A percentile compares a stretch with the other conserved stretches of the same genome.
Conservation (phyloP, 2,329 filamentous ascomycete species). For the Domatiomyces globalis region DNA sequence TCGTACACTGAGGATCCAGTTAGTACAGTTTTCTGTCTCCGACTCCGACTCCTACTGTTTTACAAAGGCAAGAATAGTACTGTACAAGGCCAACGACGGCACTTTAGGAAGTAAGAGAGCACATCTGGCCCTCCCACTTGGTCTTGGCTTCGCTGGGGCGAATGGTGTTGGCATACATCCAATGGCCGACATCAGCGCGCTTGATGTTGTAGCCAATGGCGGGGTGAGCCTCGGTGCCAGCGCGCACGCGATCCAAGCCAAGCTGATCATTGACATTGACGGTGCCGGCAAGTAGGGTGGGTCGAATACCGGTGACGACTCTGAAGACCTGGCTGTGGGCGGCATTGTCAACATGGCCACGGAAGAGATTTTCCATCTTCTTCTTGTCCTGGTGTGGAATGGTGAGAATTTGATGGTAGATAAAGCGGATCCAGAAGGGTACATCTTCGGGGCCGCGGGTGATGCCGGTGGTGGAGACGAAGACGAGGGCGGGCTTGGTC, state of each 20-base stretch:
- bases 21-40: too few species aligned
- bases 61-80: background rate
- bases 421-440: slow-evolving; percentile 21
- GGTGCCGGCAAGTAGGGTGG: slow-evolving; percentile 22
- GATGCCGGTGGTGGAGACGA: slow-evolving; percentile 25
- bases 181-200: slow-evolving; percentile 24
- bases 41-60: too few species aligned
- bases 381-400: slow-evolving; percentile 25
- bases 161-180: slow-evolving; percentile 22
- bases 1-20: too few species aligned
- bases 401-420: slow-evolving; percentile 23
- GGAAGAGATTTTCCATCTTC: slow-evolving; percentile 25
- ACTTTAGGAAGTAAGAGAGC: slow-evolving; percentile 14
- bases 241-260: slow-evolving; percentile 20
- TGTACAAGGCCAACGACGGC: background rate
- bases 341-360: slow-evolving; percentile 18
- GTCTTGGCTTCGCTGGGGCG: slow-evolving; percentile 6
- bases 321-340: slow-evolving; percentile 20
- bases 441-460: slow-evolving; percentile 16
- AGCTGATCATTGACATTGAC: slow-evolving; percentile 11
- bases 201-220: slow-evolving; percentile 24
- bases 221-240: slow-evolving; percentile 19
- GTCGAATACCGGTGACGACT: slow-evolving; percentile 22
- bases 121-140: slow-evolving; percentile 16
- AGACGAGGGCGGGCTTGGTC: slow-evolving; percentile 18